phyloP scores from a whole-genome alignment of 1,284 basidiomycete genomes.

The Paramarasmius palmivorus region DNA sequence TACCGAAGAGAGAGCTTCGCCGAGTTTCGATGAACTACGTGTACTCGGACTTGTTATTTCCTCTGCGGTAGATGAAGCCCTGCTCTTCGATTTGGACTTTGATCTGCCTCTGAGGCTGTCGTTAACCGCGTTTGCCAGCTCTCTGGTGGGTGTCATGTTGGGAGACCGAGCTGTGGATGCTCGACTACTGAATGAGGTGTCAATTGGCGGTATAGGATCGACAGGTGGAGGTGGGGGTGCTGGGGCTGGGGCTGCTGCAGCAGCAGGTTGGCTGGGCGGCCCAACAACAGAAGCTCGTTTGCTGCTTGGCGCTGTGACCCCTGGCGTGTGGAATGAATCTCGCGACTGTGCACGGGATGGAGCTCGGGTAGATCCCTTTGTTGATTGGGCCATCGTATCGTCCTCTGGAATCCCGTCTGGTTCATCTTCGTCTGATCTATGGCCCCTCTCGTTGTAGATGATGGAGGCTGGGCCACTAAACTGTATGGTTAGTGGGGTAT shows the following conservation, averaged over 20 bases:
- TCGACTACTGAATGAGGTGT: neutral
- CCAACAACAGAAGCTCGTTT: slow-evolving; percentile 11
- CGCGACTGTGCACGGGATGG: slow-evolving; percentile 19
- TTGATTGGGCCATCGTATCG: slow-evolving; percentile 32
- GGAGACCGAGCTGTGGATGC: neutral
- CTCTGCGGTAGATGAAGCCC: slow-evolving; percentile 9
- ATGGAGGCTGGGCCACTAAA: slow-evolving; percentile 73
- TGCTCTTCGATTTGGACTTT: slow-evolving; percentile 17
- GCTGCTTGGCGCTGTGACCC: slow-evolving; percentile 6
- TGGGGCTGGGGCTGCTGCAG: neutral
- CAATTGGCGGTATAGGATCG: neutral
- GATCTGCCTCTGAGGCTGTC: slow-evolving; percentile 11
- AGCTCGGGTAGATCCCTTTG: slow-evolving; percentile 11
- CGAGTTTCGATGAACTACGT: slow-evolving; percentile 17
- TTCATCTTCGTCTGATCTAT: slow-evolving; percentile 72
- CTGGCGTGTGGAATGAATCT: slow-evolving; percentile 14
- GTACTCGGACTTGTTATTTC: slow-evolving; percentile 10
- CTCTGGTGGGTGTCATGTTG: slow-evolving; percentile 1
- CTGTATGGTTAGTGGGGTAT: neutral
- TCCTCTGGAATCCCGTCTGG: slow-evolving; percentile 55
- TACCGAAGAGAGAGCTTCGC: slow-evolving; percentile 18
- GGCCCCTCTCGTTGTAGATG: slow-evolving; percentile 76
- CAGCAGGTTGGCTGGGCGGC: no score
- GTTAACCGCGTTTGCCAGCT: slow-evolving; percentile 10
- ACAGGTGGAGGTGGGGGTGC: neutral